Base-by-base conservation (phyloP, 2,329 filamentous ascomycete species). In the Periconia sp. region DNA sequence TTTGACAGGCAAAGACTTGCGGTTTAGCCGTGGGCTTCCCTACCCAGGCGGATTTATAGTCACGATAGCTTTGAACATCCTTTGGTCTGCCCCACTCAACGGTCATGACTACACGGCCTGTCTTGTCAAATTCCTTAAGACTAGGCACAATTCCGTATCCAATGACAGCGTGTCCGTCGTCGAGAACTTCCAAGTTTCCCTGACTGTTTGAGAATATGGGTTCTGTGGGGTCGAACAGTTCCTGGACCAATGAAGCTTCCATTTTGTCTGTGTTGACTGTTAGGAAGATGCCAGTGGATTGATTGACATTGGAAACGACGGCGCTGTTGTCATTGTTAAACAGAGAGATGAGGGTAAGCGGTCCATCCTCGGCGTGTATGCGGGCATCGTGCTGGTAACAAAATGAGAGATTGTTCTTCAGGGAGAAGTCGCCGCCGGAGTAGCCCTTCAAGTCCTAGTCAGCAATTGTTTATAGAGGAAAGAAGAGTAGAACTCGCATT, bases 351-450 rank as follows among this genome's bases (percentile, higher is more conserved):
- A 40, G 31, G 3, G 38, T 46, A 5, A 24, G 37, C 11, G 43
- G 28, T n/a, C 30, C 25, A 8, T 36, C 19, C 29, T 41, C 29
- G 25, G 29, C 9, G 26, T 47, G 40, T 0, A 50, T 30, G 17
- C 47, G 39, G 8, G 47, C 47, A 18, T 50, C 47, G 21, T 50
- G 47, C 19, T 50, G 43, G 19, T 43, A 50, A 19, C 47, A 47
- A 25, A 47, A 50, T 0, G 39, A 38, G 11, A 47, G 36, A 16
- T 38, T 30, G 22, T 47, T 43, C 5, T 30, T 24, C 10, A 47
- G 36, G 4, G 32, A 31, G 29, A 47, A 43, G 29, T 50, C 43
- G 5, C 46, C 43, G 7, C 46, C 43, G 3, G 38, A 37, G 1
- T 43, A 32, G 6, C 40, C 43, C 46, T 46, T 4, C 4, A 10